These are phyloP conservation scores for Cyberlindnera meyerae DNA, from an alignment of 805 yeast genomes.

Conservation along the genomic window DNA sequence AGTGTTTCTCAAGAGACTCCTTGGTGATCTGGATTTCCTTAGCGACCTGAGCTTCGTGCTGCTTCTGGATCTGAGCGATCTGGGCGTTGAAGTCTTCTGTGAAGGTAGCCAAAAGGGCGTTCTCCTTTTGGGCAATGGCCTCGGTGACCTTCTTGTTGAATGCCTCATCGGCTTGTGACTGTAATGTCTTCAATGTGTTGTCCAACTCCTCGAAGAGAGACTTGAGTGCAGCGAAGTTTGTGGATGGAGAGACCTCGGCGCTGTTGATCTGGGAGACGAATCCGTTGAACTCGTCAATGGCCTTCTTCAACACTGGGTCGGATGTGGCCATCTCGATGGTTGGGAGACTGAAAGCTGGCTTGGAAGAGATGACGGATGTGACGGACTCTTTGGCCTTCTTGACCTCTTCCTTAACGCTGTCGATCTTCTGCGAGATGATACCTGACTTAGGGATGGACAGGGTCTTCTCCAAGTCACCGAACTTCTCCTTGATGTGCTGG, in stretches of 20 bases:
- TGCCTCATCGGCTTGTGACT: slow-evolving; percentile 9
- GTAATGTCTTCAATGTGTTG: slow-evolving; percentile 15
- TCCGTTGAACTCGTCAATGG: slow-evolving; percentile 23
- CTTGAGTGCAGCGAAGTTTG: slow-evolving; percentile 13
- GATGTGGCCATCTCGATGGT: slow-evolving; percentile 28
- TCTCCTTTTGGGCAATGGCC: slow-evolving; percentile 36
- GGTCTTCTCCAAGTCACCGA: slow-evolving; percentile 35
- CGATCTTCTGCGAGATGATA: slow-evolving; percentile 31
- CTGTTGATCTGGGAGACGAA: slow-evolving; percentile 22
- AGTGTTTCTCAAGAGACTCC: slow-evolving; percentile 60
- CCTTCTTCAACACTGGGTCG: slow-evolving; percentile 25
- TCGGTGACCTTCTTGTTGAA: slow-evolving; percentile 20
- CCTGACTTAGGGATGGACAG: slow-evolving; percentile 37
- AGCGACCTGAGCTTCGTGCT: slow-evolving; percentile 51
- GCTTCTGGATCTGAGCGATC: slow-evolving; percentile 53
- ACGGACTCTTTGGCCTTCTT: slow-evolving; percentile 16
- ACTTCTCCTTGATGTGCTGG: slow-evolving; percentile 33
- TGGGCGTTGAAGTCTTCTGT: slow-evolving; percentile 58
- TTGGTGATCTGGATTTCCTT: slow-evolving; percentile 66
- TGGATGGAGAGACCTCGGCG: slow-evolving; percentile 16
- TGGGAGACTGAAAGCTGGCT: slow-evolving; percentile 15
- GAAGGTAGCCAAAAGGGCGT: slow-evolving; percentile 53
- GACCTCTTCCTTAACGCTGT: slow-evolving; percentile 17
- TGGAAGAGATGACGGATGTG: slow-evolving; percentile 4
- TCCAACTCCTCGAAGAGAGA: slow-evolving; percentile 19